Conservation (phyloP, 768 basidiomycete species). For the Neoboletus magnificus region DNA sequence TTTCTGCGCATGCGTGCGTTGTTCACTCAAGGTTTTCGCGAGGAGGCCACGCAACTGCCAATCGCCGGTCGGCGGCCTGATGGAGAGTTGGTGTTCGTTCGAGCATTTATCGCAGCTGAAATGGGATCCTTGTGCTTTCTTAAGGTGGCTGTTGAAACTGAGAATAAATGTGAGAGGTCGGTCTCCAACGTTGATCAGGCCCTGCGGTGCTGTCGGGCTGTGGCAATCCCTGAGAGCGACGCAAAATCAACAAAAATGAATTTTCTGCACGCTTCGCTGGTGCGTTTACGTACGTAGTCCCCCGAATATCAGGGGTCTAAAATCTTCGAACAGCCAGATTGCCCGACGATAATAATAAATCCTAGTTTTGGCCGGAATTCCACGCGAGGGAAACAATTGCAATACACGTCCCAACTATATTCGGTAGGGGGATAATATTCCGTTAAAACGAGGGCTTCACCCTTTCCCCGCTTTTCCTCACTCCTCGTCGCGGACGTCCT, state of each 20-base stretch:
- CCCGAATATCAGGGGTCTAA: constrained; percentile 59
- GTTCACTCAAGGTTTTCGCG: constrained; percentile 12
- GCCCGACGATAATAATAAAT: constrained; percentile 56
- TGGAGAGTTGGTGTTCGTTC: not conserved
- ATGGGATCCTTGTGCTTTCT: not conserved
- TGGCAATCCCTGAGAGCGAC: constrained; percentile 24
- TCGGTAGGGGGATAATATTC: constrained; percentile 63
- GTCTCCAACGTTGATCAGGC: constrained; percentile 13
- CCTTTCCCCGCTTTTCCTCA: constrained; percentile 62
- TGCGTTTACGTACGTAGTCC: constrained; percentile 57
- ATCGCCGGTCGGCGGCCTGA: constrained; percentile 28
- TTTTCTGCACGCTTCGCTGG: constrained; percentile 32
- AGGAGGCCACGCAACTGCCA: constrained; percentile 29
- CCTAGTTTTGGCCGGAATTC: constrained; percentile 53
- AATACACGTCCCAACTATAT: constrained; percentile 64
- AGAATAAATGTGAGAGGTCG: not conserved
- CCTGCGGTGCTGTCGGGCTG: constrained; percentile 14
- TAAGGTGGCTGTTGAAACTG: not conserved
- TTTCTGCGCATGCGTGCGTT: constrained; percentile 4
- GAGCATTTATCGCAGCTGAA: constrained; percentile 1
- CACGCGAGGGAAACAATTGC: constrained; percentile 65
- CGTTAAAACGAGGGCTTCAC: constrained; percentile 72
- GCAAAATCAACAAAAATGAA: constrained; percentile 33
- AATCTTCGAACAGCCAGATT: constrained; percentile 48
- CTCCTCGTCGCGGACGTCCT: constrained; percentile 38